Evolutionary conservation across 2,329 filamentous ascomycete species (phyloP).

Genomic region (Aureobasidium melanogenum): DNA sequence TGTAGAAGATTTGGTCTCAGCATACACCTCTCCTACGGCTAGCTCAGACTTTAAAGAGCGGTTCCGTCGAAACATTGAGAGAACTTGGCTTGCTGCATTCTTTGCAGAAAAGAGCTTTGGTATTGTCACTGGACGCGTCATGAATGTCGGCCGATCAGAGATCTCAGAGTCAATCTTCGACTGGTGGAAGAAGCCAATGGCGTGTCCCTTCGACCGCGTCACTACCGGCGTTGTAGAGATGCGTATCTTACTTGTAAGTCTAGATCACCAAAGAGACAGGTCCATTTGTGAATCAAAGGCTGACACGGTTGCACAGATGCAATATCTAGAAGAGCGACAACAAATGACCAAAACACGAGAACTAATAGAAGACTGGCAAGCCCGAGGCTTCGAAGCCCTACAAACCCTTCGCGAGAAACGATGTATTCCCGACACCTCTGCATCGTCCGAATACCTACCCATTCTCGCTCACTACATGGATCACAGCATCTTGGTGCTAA

Average conservation of each 20-base stretch:
- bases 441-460: not conserved
- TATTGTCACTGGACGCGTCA: not conserved
- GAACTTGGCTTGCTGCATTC: constrained; percentile 3
- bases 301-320: not conserved
- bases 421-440: not conserved
- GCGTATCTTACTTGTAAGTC: not conserved
- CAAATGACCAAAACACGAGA: not conserved
- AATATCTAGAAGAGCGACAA: not conserved
- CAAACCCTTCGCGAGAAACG: not conserved
- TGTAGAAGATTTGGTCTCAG: not conserved
- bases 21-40: not conserved
- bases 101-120: constrained; percentile 5
- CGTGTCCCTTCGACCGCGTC: not conserved
- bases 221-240: not conserved
- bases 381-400: not conserved
- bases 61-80: not conserved
- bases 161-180: not conserved
- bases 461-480: not conserved
- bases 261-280: not conserved
- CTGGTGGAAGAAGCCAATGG: constrained; percentile 5
- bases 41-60: not conserved
- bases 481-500: not conserved
- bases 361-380: not conserved
- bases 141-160: not conserved
- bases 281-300: not conserved